phyloP scores from a whole-genome alignment of 257 asterid genomes.

The Nicotiana sylvestris region DNA sequence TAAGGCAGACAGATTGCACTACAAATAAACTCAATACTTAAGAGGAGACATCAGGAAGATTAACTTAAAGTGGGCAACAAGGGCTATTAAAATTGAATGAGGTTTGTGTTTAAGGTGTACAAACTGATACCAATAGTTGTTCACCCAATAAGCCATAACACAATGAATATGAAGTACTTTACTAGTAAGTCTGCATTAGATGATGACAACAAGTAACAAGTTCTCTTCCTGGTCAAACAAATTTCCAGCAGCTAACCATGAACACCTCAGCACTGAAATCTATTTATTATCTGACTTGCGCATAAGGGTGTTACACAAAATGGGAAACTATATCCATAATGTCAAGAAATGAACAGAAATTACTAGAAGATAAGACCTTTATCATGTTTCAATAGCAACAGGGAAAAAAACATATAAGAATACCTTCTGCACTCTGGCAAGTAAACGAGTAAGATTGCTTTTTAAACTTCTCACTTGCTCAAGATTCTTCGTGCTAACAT shows the following conservation, averaged over 20 bases:
- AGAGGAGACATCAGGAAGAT: background rate
- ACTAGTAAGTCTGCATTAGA: background rate
- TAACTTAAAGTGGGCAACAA: background rate
- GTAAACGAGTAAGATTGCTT: constrained; percentile 90
- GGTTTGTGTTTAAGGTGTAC: background rate
- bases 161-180: background rate
- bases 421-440: constrained; percentile 98
- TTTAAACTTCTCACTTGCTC: constrained; percentile 90
- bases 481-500: constrained; percentile 90
- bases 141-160: background rate
- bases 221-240: background rate
- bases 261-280: background rate
- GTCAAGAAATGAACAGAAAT: no score
- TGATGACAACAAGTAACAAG: background rate
- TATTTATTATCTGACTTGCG: background rate
- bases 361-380: no score
- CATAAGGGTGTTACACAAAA: background rate
- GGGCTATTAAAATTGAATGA: background rate
- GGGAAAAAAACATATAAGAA: background rate
- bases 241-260: background rate
- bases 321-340: background rate
- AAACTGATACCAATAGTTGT: background rate
- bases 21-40: no score
- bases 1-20: no score
- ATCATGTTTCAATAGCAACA: background rate